Percentiles rank a stretch among this genome's conserved stretches.
Conservation (phyloP, 345 rosid species). For the Adansonia digitata region DNA sequence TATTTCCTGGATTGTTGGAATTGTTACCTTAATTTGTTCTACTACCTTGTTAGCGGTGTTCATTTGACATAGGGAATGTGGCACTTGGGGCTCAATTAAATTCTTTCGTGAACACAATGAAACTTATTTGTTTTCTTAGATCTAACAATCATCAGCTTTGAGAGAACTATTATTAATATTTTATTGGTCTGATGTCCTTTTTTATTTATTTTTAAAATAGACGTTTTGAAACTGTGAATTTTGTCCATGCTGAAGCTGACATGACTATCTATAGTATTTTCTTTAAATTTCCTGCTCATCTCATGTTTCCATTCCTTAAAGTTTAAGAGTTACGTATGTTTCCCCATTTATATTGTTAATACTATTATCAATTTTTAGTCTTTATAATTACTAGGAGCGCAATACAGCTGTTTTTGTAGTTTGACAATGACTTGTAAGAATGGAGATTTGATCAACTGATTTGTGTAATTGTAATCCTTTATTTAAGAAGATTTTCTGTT, state of each 20-base stretch:
- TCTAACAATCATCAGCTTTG: not conserved
- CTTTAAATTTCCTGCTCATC: not conserved
- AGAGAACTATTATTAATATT: constrained; percentile 5
- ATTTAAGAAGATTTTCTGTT: constrained; percentile 18
- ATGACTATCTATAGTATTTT: not conserved
- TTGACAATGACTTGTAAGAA: constrained; percentile 3
- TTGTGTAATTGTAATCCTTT: not conserved
- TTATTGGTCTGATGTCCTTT: not conserved
- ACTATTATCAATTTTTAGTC: constrained; percentile 3
- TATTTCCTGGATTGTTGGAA: not conserved
- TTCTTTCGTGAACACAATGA: not conserved
- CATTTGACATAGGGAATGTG: not conserved
- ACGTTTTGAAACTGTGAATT: not conserved
- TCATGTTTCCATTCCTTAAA: not conserved
- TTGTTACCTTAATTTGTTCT: not conserved
- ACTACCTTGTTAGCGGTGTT: not conserved
- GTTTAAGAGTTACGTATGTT: not conserved
- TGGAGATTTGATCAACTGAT: not conserved
- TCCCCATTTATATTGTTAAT: not conserved
- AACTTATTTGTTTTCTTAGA: not conserved
- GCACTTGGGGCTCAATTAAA: not conserved
- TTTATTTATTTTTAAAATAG: not conserved
- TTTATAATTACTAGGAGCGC: not conserved
- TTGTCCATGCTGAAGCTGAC: not conserved
- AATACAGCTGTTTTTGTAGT: not conserved